Base-by-base conservation (phyloP, 371 early-diverging fungal species). In the Mucor circinelloides region DNA sequence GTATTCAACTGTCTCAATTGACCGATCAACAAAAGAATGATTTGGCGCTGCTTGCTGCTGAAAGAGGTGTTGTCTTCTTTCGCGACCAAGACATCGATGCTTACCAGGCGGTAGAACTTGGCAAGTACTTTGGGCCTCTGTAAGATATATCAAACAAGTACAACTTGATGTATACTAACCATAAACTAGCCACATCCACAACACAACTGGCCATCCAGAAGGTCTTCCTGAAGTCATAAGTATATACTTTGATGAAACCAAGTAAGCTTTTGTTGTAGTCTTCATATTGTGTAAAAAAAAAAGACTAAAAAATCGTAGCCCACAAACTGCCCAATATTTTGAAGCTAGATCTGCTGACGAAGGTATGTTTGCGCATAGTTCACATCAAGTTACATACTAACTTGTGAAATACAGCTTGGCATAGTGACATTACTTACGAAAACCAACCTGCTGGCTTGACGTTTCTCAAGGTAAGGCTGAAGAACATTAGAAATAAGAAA, bases 61-160 rank as follows among this genome's bases (percentile, higher is more conserved):
- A 86, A 59, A 79, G 90, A 48, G 87, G 86, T 27, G 88, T 89
- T 10, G 90, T 88, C 12, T 88, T 86, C 64, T 83, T 89, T 67
- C 77, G 85, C 10, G 74, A 86, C 55, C 90, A 89, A 68, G 85
- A 86, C 60, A 44, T 87, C 34, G 78, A 77, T 63, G 63, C 73
- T 63, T 76, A 85, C 27, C 78, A 85, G 66, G 83, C 77, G 30
- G 56, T 80, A 30, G 85, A 82, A 42, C 74, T 89, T 12, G 87
- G 84, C 8, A 67, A 70, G 15, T 77, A 83, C 38, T 85, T 77
- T 73, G 86, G 74, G 36, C 70, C 52, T 54, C 69, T 66, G 68
- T 68, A 64, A 64, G 72, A 32, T 48, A 15, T 13, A 9, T 15
- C 21, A 28, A 23, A 19, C 1, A 19, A 13, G 6, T 23, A 36